These are phyloP conservation scores for Cyclotella choctawhatcheeana DNA, from an alignment of 108 stramenopile genomes.

Conservation along the genomic window DNA sequence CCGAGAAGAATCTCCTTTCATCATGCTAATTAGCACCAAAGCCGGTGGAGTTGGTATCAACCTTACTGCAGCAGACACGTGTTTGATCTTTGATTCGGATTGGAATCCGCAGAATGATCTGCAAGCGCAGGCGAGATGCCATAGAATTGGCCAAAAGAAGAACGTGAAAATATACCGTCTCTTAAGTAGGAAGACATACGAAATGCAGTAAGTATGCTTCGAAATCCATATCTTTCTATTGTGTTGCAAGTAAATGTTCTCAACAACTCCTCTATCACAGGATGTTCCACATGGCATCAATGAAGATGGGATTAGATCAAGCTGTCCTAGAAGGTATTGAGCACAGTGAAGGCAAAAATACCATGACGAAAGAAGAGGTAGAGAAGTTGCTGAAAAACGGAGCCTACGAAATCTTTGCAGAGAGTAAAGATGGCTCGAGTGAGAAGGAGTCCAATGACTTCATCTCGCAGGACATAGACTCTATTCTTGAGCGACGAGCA, in stretches of 20 bases:
- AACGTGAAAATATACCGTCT: slow-evolving; percentile 91
- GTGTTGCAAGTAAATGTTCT: neutral
- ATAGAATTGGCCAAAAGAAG: slow-evolving; percentile 85
- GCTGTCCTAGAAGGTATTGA: slow-evolving; percentile 94
- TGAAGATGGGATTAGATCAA: slow-evolving; percentile 99
- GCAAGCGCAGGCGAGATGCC: slow-evolving; percentile 98
- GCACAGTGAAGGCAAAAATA: slow-evolving; percentile 56
- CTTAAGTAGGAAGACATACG: slow-evolving; percentile 95
- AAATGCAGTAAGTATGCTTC: slow-evolving; percentile 34
- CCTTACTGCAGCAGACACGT: slow-evolving; percentile 94
- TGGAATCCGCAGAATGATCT: slow-evolving; percentile 99
- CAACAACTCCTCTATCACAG: neutral
- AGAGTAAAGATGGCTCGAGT: slow-evolving; percentile 77
- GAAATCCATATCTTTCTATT: neutral
- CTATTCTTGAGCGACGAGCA: slow-evolving; percentile 74
- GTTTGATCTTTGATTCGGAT: slow-evolving; percentile 89
- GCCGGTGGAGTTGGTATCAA: slow-evolving; percentile 99
- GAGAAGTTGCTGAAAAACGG: slow-evolving; percentile 81
- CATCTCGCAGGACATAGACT: slow-evolving; percentile 82
- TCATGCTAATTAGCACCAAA: slow-evolving; percentile 92
- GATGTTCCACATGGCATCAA: slow-evolving; percentile 95
- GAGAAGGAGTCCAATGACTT: slow-evolving; percentile 81
- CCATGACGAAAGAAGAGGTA: slow-evolving; percentile 78
- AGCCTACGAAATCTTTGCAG: slow-evolving; percentile 87
- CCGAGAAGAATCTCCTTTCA: slow-evolving; percentile 87